These are phyloP conservation scores for Logfia minima DNA, from an alignment of 129 eudicot genomes.

Conservation along the genomic window DNA sequence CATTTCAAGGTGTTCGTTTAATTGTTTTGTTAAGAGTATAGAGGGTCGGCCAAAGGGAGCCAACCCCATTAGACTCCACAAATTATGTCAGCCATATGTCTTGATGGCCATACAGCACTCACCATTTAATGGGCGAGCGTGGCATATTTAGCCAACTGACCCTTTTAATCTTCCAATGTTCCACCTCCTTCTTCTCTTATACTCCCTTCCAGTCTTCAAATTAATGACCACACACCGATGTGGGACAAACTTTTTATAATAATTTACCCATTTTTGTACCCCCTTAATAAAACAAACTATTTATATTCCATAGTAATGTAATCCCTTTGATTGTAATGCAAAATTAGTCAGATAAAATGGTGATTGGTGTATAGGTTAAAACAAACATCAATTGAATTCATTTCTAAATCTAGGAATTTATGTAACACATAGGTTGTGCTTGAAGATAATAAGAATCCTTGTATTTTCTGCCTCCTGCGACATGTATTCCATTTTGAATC, in stretches of 20 bases:
- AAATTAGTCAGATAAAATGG: neutral
- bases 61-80: conserved; percentile 37
- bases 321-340: neutral
- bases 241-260: conserved; percentile 35
- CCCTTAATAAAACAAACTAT: neutral
- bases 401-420: conserved; percentile 7
- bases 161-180: conserved; percentile 39
- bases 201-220: neutral
- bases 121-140: conserved; percentile 49
- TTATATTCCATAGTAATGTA: neutral
- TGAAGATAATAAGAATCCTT: conserved; percentile 75
- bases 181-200: neutral
- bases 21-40: neutral
- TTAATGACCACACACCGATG: conserved; percentile 21
- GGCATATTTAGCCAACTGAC: conserved; percentile 99
- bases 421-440: conserved; percentile 20
- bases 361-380: neutral
- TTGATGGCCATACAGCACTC: conserved; percentile 95
- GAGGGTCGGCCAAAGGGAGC: conserved; percentile 19
- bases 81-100: conserved; percentile 98
- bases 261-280: neutral
- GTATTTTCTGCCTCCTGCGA: conserved; percentile 76
- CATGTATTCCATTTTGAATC: conserved; percentile 78
- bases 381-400: neutral
- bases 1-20: too few relatives aligned